Base-by-base conservation (phyloP, 352 stramenopile species). In the Phytophthora pisi region DNA sequence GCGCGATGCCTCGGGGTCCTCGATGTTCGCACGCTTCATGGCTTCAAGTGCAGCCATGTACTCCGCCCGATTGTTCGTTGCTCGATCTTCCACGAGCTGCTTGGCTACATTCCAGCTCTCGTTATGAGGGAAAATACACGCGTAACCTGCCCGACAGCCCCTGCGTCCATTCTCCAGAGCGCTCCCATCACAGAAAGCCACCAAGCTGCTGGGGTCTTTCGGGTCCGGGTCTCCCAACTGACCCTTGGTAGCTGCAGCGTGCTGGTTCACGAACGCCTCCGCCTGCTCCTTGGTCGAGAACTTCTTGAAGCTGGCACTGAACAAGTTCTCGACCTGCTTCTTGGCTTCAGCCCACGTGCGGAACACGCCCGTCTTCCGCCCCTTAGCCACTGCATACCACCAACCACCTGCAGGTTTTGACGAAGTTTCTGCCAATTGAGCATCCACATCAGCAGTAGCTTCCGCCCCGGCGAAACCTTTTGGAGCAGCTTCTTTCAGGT, bases 121-220 rank as follows among this genome's bases (percentile, higher is more conserved):
- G 11, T 66, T 67, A 50, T 95, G 83, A 5, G 87, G 87, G 40
- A 95, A 93, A 46, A 95, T 84, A 31, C 87, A 95, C 11, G 84
- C 87, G 51, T 83, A 95, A 0, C 83, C 86, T 0, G 83, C 86
- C 13, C 78, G 76, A 51, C 84, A 90, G 4, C 69, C 70, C 5
- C 68, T 70, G 5, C 53, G 79, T 31, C 83, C 83, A 47, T 95
- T 92, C 42, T 86, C 58, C 18, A 93, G 64, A 2, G 84, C 86
- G 45, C 83, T 92, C 0, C 83, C 86, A 61, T 91, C 86, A 64
- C 86, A 95, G 43, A 95, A 95, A 0, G 84, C 84, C n/a, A 92
- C 83, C 16, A 93, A 77, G 20, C 77, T 82, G 10, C 74, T 69
- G 0, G 74, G 56, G 24, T 90, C 73, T 34, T 79, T 74, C 0